Evolutionary conservation across 192 early-diverging fungal species (phyloP), one percentile per base, ranked within the genome.

Genomic region (Pecoramyces ruminantium): DNA sequence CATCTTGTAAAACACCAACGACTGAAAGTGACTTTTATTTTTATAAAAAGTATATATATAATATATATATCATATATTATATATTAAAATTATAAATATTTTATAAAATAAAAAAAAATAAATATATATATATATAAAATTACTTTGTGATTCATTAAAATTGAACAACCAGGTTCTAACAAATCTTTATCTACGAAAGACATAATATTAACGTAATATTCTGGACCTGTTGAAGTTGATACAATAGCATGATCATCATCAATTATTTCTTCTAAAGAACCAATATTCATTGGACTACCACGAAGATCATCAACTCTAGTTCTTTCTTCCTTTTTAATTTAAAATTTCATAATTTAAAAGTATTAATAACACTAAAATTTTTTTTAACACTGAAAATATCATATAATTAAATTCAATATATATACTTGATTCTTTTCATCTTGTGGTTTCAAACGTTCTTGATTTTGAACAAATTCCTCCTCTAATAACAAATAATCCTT

Each of bases 201-300:
- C 86, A 98, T 92, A 83, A 99, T 95, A 80, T 90, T 92, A 78
- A 99, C 98, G 85, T 99, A 99, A 88, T 95, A 98, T 82, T 98
- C 96, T 6, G 95, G 95, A 27, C 97, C 97, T 9, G 93, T 90
- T 18, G 93, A 88, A 30, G 94, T 93, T 30, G 95, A 96, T 42
- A 99, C 93, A 85, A 99, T 99, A 51, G 95, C 98, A 82, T 99
- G 98, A 86, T 99, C 94, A 82, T 99, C 98, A 84, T 99, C 98
- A 87, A 99, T 97, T 80, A 99, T 98, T 83, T 99, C 98, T 85
- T 99, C 98, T 30, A 99, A 88, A 1, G 93, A 91, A 14, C 98
- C 96, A 9, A 98, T 96, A 39, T 92, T 88, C 97, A 99, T 99
- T 17, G 98, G 98, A 39, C 93, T 94, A 18, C 98, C 98, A 78